Percentiles rank a stretch among this genome's conserved stretches.
Conservation (phyloP, 257 asterid genomes). For the Capsicum baccatum region DNA sequence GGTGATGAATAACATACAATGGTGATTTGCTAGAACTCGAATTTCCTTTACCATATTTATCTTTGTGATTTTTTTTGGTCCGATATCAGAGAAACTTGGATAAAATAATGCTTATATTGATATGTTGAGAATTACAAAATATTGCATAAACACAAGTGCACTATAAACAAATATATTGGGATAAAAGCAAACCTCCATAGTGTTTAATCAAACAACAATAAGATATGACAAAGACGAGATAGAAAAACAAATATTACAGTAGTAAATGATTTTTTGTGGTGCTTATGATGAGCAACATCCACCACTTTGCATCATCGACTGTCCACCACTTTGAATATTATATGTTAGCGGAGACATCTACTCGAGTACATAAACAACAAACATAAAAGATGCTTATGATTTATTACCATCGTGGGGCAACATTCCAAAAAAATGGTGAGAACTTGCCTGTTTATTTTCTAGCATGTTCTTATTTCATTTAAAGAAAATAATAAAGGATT, state of each 20-base stretch:
- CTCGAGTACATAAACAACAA: too few relatives aligned
- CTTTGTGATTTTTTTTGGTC: background rate
- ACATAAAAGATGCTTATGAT: too few relatives aligned
- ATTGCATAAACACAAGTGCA: background rate
- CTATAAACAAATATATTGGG: background rate
- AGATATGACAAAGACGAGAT: background rate
- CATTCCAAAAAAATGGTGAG: too few relatives aligned
- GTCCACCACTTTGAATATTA: background rate
- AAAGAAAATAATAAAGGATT: too few relatives aligned
- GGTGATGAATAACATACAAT: too few relatives aligned
- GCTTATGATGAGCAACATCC: conserved; percentile 28
- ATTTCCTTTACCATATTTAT: too few relatives aligned
- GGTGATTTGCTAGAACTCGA: too few relatives aligned
- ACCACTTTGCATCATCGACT: conserved; percentile 25
- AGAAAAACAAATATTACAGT: background rate
- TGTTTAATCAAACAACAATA: conserved; percentile 13
- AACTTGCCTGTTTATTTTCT: too few relatives aligned
- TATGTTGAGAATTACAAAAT: conserved; percentile 21
- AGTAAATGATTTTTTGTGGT: background rate
- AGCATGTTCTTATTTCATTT: too few relatives aligned
- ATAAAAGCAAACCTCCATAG: background rate
- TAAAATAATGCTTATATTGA: conserved; percentile 1
- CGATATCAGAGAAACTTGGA: background rate
- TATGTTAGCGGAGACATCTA: too few relatives aligned
- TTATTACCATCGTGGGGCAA: too few relatives aligned